These are phyloP conservation scores for Salix viminalis DNA, from an alignment of 345 rosid species.

Conservation along the genomic window DNA sequence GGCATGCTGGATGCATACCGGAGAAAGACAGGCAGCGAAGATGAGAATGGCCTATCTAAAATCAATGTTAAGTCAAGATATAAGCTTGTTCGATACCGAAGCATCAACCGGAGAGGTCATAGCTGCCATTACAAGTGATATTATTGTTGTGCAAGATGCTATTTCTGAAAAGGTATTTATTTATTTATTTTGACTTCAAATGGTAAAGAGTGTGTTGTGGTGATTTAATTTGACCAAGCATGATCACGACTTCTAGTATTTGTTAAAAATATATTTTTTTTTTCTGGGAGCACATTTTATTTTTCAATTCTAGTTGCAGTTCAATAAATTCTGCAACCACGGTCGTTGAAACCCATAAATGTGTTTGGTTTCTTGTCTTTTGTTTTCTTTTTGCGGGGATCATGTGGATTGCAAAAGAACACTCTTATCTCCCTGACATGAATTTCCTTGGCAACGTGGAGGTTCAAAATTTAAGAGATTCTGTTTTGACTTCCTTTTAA, in stretches of 20 bases:
- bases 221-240: background rate
- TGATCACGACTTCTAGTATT: background rate
- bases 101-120: constrained; percentile 92
- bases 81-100: constrained; percentile 81
- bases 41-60: constrained; percentile 89
- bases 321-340: too few relatives aligned
- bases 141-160: constrained; percentile 89
- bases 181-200: background rate
- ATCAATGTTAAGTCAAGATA: constrained; percentile 85
- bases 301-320: too few relatives aligned
- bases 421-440: background rate
- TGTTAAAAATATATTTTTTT: background rate
- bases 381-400: too few relatives aligned
- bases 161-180: constrained; percentile 82
- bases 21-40: constrained; percentile 90
- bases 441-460: background rate
- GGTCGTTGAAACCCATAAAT: too few relatives aligned
- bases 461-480: background rate
- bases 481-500: background rate
- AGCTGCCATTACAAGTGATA: constrained; percentile 81
- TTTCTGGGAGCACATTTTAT: too few relatives aligned
- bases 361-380: too few relatives aligned
- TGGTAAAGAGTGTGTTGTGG: background rate
- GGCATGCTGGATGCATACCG: constrained; percentile 97
- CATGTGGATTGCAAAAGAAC: background rate